These are phyloP conservation scores for Dovyalis caffra DNA, from an alignment of 345 rosid species.

Conservation along the genomic window DNA sequence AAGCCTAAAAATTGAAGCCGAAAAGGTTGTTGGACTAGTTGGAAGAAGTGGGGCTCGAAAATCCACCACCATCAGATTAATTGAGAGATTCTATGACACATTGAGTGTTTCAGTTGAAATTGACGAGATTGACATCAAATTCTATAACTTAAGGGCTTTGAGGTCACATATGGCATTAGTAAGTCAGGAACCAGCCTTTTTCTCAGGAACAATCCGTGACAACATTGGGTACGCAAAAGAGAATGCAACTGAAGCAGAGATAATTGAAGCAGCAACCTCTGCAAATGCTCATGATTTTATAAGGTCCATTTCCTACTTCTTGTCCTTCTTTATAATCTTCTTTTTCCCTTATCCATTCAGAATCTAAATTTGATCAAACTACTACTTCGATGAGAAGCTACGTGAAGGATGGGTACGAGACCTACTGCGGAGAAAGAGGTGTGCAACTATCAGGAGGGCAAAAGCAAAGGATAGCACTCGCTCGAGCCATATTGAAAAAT, in stretches of 20 bases:
- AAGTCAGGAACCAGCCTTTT: constrained; percentile 35
- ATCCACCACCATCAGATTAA: constrained; percentile 12
- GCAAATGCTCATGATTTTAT: constrained; percentile 41
- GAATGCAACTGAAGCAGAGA: constrained; percentile 29
- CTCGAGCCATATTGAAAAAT: constrained; percentile 14
- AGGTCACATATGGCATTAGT: constrained; percentile 18
- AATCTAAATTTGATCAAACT: background rate
- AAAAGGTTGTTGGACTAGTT: constrained; percentile 21
- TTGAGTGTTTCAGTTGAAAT: constrained; percentile 2
- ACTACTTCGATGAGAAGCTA: background rate
- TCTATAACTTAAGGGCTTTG: constrained; percentile 1
- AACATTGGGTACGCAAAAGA: constrained; percentile 32
- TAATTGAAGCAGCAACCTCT: constrained; percentile 25
- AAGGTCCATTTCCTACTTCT: background rate
- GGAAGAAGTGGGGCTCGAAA: constrained; percentile 19
- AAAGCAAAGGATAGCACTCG: constrained; percentile 10
- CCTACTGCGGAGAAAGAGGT: background rate
- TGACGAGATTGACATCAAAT: constrained; percentile 8
- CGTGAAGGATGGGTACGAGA: background rate
- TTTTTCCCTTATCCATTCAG: background rate
- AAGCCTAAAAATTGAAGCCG: constrained; percentile 31
- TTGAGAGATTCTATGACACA: background rate
- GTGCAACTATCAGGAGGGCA: constrained; percentile 13
- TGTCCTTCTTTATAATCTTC: background rate
- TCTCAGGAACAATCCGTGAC: constrained; percentile 27